Base-by-base conservation (phyloP, 2,329 filamentous ascomycete genomes). In the Phyllosticta capitalensis region DNA sequence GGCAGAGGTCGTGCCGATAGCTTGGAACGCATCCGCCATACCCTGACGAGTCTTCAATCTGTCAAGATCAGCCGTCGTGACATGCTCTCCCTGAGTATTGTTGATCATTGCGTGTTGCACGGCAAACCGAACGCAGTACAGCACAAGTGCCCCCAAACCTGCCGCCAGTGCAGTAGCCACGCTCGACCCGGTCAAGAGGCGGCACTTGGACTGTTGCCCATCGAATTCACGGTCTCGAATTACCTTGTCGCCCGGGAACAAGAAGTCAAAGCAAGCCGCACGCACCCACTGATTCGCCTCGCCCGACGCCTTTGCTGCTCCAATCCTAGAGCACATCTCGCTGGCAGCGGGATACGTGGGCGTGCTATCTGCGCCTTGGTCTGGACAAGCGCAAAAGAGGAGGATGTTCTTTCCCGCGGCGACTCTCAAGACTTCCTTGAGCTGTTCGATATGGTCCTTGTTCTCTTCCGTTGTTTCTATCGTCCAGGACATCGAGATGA, bases 401-500 rank as follows among this genome's bases (percentile, higher is more conserved):
- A 55, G 30, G 10, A 55, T 55, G 54, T 26, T 28, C 10, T 20
- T 21, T n/a, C 48, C 49, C 10, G 21, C 33, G 12, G 54, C 54
- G 1, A 48, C 54, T 2, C 26, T 20, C 7, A 55, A 19, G 5
- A 38, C 33, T 2, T 30, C 17, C 1, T 9, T 20, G 30, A 55
- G 54, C 21, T 22, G 22, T 10, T 20, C 20, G 2, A 49, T 48
- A 14, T 49, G 9, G 20, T 4, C 30, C 9, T 55, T n/a, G 54
- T 55, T 49, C 5, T n/a, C 19, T 30, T 14, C 14, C 17, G 54
- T 49, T 17, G 22, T 24, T 14, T 55, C 33, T 14, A 55, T 49
- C 3, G 54, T 55, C 54, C 33, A 55, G 4, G 54, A 55, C 54
- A 55, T 55, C n/a, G 54, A 55, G 9, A 55, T 55, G 33, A 55